Base-by-base conservation (phyloP, 1,139 yeast species). In the Zygotorulaspora mrakii region DNA sequence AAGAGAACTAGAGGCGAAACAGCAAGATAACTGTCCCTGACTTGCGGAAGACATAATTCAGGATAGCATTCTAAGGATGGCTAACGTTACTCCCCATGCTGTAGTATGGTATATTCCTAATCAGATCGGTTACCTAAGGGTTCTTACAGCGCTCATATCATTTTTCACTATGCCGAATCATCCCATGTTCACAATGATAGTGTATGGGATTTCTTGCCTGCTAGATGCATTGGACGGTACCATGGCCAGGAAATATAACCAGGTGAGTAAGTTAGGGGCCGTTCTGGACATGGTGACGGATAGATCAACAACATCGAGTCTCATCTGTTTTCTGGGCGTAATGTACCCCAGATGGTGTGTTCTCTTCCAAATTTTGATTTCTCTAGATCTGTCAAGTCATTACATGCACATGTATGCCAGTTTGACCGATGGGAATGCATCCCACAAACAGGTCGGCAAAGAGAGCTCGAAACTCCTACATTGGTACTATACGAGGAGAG, bases 371-470 rank as follows among this genome's bases (percentile, higher is more conserved):
- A 58, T 85, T 22, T 70, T 91, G 55, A 80, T 88, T 40, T 83
- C 94, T 18, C 70, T 91, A 55, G 99, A 94, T 65, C 74, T 94
- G 57, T 89, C 97, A 2, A 83, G 95, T 42, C 99, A 94, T 62
- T 94, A 94, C 68, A 86, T 94, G 84, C 98, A 94, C 70, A 91
- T 94, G 98, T 89, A 89, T 64, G 96, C 97, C 39, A 85, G 87
- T 71, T 69, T 89, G 55, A 74, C 81, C 38, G 71, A 79, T 33
- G 97, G 97, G 10, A 79, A 85, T 8, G 48, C 76, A 11, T 79
- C 89, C 30, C 99, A 94, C 68, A 94, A 94, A 69, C 77, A 79
- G 52, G 86, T 94, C 43, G 85, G 80, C 47, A 70, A 76, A 52
- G 78, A 79, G 50, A 79, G 84, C 39, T 79, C 84, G 37, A 76